Conservation (phyloP, 495 filamentous ascomycete species). For the Terfezia claveryi region DNA sequence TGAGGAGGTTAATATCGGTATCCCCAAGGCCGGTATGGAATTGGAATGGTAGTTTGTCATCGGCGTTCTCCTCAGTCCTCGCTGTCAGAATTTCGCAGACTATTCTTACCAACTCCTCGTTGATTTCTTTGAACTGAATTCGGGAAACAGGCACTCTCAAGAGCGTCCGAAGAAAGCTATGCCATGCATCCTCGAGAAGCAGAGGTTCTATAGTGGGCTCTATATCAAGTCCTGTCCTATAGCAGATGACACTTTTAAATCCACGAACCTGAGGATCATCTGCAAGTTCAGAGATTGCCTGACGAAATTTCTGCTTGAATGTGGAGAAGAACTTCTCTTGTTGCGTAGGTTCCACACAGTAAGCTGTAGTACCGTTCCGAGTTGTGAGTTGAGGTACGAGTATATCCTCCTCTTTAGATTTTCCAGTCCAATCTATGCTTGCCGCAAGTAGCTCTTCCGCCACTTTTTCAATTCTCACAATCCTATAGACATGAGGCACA, state of each 20-base stretch:
- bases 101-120: slow-evolving; percentile 40
- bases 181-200: slow-evolving; percentile 13
- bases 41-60: slow-evolving; percentile 36
- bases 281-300: not conserved
- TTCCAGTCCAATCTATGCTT: too few species aligned
- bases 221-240: slow-evolving; percentile 52
- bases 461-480: slow-evolving; percentile 65
- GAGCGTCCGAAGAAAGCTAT: slow-evolving; percentile 16
- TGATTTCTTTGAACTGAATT: slow-evolving; percentile 41
- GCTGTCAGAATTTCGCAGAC: slow-evolving; percentile 30
- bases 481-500: slow-evolving; percentile 30
- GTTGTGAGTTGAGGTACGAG: slow-evolving; percentile 23
- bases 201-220: slow-evolving; percentile 12
- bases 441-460: slow-evolving; percentile 31
- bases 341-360: not conserved
- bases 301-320: not conserved
- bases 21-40: slow-evolving; percentile 79
- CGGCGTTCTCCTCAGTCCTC: slow-evolving; percentile 12
- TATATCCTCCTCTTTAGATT: too few species aligned
- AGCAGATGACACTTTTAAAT: slow-evolving; percentile 75
- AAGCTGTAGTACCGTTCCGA: slow-evolving; percentile 14
- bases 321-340: not conserved
- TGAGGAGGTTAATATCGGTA: slow-evolving; percentile 49
- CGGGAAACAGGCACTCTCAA: slow-evolving; percentile 21
- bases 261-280: slow-evolving; percentile 47